Conservation (phyloP, 2,329 filamentous ascomycete species). For the Cercospora janseana region DNA sequence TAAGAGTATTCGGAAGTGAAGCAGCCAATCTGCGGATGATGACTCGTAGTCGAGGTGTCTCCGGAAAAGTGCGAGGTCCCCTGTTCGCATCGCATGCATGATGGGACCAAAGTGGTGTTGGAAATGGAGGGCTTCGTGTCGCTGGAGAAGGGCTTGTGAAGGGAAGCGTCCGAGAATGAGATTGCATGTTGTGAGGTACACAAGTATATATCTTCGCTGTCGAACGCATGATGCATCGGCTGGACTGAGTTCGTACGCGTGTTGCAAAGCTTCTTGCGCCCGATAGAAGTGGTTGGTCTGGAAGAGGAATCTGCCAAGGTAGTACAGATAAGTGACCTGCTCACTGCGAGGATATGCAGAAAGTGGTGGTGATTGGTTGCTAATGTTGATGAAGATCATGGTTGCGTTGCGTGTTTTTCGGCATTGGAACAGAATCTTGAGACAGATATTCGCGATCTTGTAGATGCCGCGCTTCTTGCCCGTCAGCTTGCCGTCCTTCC, state of each 20-base stretch:
- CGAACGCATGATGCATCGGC: conserved; percentile 47
- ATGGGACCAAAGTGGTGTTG: conserved; percentile 68
- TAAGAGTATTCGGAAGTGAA: conserved; percentile 71
- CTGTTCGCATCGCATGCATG: conserved; percentile 67
- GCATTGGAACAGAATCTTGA: conserved; percentile 86
- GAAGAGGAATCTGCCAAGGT: conserved; percentile 86
- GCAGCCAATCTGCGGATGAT: conserved; percentile 67
- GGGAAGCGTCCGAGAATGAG: conserved; percentile 83
- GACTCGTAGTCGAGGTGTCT: conserved; percentile 58
- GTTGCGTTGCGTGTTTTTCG: conserved; percentile 78
- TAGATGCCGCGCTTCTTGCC: conserved; percentile 88
- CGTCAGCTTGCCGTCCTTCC: conserved; percentile 62
- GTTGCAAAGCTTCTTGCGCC: conserved; percentile 70
- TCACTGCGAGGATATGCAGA: conserved; percentile 80
- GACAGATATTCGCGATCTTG: conserved; percentile 83
- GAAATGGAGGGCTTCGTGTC: conserved; percentile 67
- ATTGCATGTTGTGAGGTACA: conserved; percentile 79
- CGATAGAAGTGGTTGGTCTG: conserved; percentile 79
- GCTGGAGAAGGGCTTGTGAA: conserved; percentile 61
- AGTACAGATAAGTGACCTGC: conserved; percentile 90
- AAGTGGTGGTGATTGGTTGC: conserved; percentile 76
- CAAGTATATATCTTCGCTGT: conserved; percentile 77
- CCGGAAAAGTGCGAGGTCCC: conserved; percentile 73
- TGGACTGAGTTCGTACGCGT: conserved; percentile 75
- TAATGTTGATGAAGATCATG: conserved; percentile 86